A percentile compares a stretch with the other conserved stretches of the same genome.
Evolutionary conservation across 805 yeast species (phyloP).

Genomic region (Yarrowia alimentaria): DNA sequence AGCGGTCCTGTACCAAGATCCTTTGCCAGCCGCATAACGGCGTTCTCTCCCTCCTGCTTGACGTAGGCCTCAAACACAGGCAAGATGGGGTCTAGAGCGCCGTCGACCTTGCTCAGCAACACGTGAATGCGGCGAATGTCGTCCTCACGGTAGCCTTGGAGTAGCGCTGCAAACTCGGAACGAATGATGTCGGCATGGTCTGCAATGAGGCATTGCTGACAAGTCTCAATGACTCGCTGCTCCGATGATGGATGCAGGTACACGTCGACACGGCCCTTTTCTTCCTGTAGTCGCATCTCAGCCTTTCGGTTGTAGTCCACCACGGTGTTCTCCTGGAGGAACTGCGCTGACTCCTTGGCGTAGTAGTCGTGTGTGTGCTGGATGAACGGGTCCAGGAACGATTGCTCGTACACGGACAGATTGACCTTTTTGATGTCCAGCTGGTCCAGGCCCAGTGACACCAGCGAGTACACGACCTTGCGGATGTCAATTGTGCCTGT

Average conservation of each 20-base stretch:
- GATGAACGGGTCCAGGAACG: conserved; percentile 75
- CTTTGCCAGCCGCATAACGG: conserved; percentile 56
- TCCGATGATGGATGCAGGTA: conserved; percentile 85
- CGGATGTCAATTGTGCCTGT: conserved; percentile 66
- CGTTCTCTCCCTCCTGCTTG: conserved; percentile 57
- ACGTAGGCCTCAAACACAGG: conserved; percentile 70
- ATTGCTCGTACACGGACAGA: conserved; percentile 72
- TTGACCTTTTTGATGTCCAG: conserved; percentile 85
- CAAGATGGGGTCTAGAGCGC: conserved; percentile 76
- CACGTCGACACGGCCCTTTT: conserved; percentile 70
- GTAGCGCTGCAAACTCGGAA: conserved; percentile 68
- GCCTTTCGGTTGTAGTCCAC: conserved; percentile 90
- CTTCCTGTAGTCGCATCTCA: conserved; percentile 77
- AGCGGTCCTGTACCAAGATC: conserved; percentile 41
- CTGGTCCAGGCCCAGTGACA: conserved; percentile 83
- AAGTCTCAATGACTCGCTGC: conserved; percentile 67
- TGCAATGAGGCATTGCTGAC: conserved; percentile 73
- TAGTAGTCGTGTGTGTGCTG: conserved; percentile 58
- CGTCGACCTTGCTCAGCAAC: conserved; percentile 72
- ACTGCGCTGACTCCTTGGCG: conserved; percentile 62
- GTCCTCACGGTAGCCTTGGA: conserved; percentile 66
- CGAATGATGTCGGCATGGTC: conserved; percentile 75
- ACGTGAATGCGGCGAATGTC: conserved; percentile 78
- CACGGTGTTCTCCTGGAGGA: conserved; percentile 70
- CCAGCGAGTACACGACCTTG: conserved; percentile 80